phyloP scores from a whole-genome alignment of 2,329 filamentous ascomycete species.

The Aspergillus chevalieri region DNA sequence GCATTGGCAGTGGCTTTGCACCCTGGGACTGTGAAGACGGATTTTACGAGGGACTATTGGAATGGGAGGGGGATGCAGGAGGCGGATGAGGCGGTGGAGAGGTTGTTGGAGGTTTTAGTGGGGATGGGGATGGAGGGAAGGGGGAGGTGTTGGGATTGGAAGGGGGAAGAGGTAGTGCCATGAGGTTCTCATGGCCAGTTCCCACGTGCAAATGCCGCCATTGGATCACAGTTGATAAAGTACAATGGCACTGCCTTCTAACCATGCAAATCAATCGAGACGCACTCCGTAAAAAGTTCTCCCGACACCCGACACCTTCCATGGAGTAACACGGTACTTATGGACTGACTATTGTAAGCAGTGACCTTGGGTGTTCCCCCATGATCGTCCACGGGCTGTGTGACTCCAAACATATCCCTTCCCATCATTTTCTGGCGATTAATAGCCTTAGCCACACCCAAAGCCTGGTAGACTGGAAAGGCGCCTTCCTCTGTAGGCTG shows the following conservation, averaged over 20 bases:
- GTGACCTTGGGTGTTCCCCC: slow-evolving; percentile 16
- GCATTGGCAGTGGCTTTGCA: slow-evolving; percentile 67
- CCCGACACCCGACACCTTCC: slow-evolving; percentile 7
- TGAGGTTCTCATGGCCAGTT: slow-evolving; percentile 22
- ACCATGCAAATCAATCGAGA: not conserved
- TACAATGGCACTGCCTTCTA: no score
- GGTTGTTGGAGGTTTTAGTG: slow-evolving; percentile 55
- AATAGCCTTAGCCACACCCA: slow-evolving; percentile 13
- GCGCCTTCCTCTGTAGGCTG: slow-evolving; percentile 20
- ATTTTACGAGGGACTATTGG: slow-evolving; percentile 68
- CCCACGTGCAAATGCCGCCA: no score
- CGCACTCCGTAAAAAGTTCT: not conserved
- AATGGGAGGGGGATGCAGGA: slow-evolving; percentile 61
- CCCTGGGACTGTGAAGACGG: slow-evolving; percentile 74
- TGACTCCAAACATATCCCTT: slow-evolving; percentile 13
- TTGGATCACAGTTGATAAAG: no score
- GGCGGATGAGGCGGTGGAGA: slow-evolving; percentile 59
- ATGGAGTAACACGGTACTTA: slow-evolving; percentile 14
- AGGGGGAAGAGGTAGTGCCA: slow-evolving; percentile 56
- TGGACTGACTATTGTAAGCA: slow-evolving; percentile 19
- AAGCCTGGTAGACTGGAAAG: slow-evolving; percentile 19
- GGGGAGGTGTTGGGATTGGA: slow-evolving; percentile 65
- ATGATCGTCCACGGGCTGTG: slow-evolving; percentile 15
- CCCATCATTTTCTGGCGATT: slow-evolving; percentile 12
- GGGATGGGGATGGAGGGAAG: slow-evolving; percentile 45